A percentile compares a stretch with the other conserved stretches of the same genome.
phyloP scores from a whole-genome alignment of 177 flowering plant genomes.

The Vitis hybrid region DNA sequence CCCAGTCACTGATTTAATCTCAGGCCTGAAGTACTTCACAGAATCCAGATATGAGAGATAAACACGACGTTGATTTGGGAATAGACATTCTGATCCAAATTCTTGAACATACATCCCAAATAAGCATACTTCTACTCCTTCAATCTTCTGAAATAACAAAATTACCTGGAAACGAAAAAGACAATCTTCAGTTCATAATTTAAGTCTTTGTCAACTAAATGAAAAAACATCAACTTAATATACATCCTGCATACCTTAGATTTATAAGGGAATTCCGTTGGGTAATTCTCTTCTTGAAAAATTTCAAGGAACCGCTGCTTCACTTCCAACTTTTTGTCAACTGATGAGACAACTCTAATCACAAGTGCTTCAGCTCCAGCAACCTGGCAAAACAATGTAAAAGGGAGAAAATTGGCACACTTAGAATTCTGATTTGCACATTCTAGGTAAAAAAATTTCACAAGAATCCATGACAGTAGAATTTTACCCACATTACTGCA shows the following conservation, averaged over 20 bases:
- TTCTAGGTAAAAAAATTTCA: background rate
- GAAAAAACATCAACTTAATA: background rate
- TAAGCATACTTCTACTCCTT: constrained; percentile 99
- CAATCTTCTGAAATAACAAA: constrained; percentile 93
- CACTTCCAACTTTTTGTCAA: constrained; percentile 96
- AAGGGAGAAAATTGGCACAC: background rate
- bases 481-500: background rate
- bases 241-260: constrained; percentile 63
- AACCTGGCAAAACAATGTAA: constrained; percentile 46
- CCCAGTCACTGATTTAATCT: constrained; percentile 78
- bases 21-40: constrained; percentile 97
- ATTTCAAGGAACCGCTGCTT: constrained; percentile 91
- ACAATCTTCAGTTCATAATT: constrained; percentile 3
- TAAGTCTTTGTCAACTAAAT: background rate
- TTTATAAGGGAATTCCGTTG: constrained; percentile 85
- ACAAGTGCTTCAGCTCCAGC: constrained; percentile 93
- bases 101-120: constrained; percentile 99
- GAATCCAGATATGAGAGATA: constrained; percentile 97
- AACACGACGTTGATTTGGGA: constrained; percentile 94
- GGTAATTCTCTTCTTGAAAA: constrained; percentile 90
- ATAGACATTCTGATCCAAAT: constrained; percentile 87
- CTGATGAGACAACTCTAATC: constrained; percentile 93
- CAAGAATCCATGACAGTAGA: background rate
- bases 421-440: background rate
- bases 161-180: constrained; percentile 57